Conservation (phyloP, 352 stramenopile species). For the Phytopythium sindhum region DNA sequence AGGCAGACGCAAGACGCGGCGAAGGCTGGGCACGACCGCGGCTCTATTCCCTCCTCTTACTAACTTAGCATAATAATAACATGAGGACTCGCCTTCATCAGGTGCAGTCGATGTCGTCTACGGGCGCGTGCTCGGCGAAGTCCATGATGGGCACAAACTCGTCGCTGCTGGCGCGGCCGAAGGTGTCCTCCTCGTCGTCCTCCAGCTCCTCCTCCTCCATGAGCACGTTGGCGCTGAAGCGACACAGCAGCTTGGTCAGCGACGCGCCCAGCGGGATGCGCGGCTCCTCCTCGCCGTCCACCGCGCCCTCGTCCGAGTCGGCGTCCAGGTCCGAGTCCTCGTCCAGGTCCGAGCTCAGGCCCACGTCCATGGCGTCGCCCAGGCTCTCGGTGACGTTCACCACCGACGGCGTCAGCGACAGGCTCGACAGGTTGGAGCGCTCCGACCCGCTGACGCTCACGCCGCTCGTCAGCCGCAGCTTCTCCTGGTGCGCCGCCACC, state of each 20-base stretch:
- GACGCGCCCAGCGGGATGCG: constrained; percentile 42
- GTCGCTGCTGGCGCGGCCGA: constrained; percentile 10
- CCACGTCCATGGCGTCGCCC: constrained; percentile 12
- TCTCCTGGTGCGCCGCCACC: constrained; percentile 1
- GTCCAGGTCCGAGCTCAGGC: too few species aligned
- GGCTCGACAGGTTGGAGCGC: constrained; percentile 14
- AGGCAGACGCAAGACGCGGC: background rate
- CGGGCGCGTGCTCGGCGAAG: constrained; percentile 27
- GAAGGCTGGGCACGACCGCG: background rate
- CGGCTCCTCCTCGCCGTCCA: constrained; percentile 27
- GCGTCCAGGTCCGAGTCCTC: constrained; percentile 22
- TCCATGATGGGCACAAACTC: constrained; percentile 61
- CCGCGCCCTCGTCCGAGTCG: constrained; percentile 27
- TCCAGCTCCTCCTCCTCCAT: constrained; percentile 58
- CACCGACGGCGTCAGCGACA: constrained; percentile 11
- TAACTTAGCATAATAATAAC: constrained; percentile 1
- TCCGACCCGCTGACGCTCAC: constrained; percentile 5
- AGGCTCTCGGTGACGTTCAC: background rate
- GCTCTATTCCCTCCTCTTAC: background rate
- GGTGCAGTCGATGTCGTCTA: constrained; percentile 46
- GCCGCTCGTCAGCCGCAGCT: constrained; percentile 1
- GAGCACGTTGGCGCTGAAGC: constrained; percentile 52
- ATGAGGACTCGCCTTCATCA: too few species aligned
- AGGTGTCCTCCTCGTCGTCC: constrained; percentile 18
- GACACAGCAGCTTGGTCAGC: constrained; percentile 39